Base-by-base conservation (phyloP, 73 alveolate genomes). In the Paraurostyla sp. region DNA sequence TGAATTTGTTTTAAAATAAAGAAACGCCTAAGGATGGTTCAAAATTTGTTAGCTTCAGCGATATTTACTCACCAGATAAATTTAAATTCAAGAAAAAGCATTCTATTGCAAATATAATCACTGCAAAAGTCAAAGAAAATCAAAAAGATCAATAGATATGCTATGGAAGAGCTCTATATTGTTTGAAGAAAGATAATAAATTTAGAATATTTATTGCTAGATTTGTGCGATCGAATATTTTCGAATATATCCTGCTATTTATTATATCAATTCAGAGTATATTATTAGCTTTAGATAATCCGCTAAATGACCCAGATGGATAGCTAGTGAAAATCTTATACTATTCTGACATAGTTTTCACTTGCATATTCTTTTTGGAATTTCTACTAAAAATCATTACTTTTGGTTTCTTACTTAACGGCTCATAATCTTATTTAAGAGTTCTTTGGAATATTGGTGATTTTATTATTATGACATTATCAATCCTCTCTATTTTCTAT, bases 241-340 rank as follows among this genome's bases (percentile, higher is more conserved):
- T 56, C 30, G 92, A 85, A 40, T 38, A 45, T 45, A 54, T 85
- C 18, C 63, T 92, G 22, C 81, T 89, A 25, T 35, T 83, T 0
- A n/a, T 92, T 58, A 92, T 90, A 27, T 35, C 62, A 13, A 58
- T 90, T 27, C 58, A 87, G 27, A 71, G 92, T 36, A 80, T 85
- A 15, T 27, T 83, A 11, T 46, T 92, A 3, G 91, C 92, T 38
- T 82, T 90, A 15, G 92, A 92, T 29, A 91, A 90, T 80, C 97
- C 95, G 36, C 29, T 83, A 0, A 75, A 54, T 20, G 88, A 87
- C 18, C 88, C 91, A 23, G 57, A 92, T 80, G 71, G 93, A 2
- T 0, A n/a, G 7, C 40, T 54, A 13, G 71, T 88, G 38, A 27
- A 38, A 45, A 25, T 36, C 16, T 46, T 85, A 4, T 9, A 32